phyloP scores from a whole-genome alignment of 768 basidiomycete species.

The Gyrodon lividus region DNA sequence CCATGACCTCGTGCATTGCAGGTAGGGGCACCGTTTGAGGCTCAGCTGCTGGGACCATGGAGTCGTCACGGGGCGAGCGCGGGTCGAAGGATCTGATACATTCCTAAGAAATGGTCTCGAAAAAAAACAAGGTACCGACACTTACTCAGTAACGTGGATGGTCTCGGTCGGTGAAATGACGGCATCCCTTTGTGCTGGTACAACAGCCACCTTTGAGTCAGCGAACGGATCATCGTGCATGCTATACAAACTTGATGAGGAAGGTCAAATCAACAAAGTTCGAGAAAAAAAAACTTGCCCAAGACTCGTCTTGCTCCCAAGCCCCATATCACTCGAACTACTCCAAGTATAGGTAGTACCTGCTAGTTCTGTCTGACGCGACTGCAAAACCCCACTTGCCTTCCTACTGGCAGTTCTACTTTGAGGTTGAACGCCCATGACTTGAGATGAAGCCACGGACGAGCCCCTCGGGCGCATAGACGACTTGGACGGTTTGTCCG shows the following conservation, averaged over 20 bases:
- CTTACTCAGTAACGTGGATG: constrained; percentile 32
- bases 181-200: constrained; percentile 10
- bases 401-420: constrained; percentile 28
- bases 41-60: constrained; percentile 21
- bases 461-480: constrained; percentile 25
- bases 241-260: constrained; percentile 7
- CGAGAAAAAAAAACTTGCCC: constrained; percentile 15
- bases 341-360: constrained; percentile 35
- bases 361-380: constrained; percentile 30
- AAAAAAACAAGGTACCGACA: neutral
- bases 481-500: constrained; percentile 23
- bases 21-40: constrained; percentile 31
- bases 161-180: constrained; percentile 28
- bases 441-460: constrained; percentile 27
- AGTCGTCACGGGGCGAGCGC: constrained; percentile 34
- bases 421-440: constrained; percentile 2
- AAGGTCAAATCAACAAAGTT: neutral
- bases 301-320: constrained; percentile 16
- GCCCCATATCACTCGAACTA: constrained; percentile 22
- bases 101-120: neutral
- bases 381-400: constrained; percentile 21
- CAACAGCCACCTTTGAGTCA: constrained; percentile 16
- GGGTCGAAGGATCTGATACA: constrained; percentile 20
- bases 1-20: constrained; percentile 35
- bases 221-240: constrained; percentile 28